A percentile compares a stretch with the other conserved stretches of the same genome.
Evolutionary conservation across 495 filamentous ascomycete species (phyloP).

Genomic region (Pseudevernia furfuracea): DNA sequence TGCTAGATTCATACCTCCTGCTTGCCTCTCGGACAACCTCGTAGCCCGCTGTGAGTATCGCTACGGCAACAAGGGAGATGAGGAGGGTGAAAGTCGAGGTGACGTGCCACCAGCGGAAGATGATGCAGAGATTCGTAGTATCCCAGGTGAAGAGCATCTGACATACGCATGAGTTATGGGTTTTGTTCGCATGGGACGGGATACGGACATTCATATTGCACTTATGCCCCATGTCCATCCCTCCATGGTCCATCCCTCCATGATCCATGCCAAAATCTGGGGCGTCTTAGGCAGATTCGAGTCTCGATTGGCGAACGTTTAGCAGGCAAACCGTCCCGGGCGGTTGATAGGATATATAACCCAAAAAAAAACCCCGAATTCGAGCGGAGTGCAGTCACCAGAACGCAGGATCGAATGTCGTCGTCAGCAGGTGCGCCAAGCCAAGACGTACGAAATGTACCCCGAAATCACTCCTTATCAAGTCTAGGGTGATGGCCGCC

Average conservation of each 20-base stretch:
- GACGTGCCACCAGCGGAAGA: slow-evolving; percentile 89
- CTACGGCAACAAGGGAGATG: slow-evolving; percentile 72
- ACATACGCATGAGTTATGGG: background rate
- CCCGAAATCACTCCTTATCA: no score
- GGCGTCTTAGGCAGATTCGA: no score
- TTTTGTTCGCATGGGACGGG: background rate
- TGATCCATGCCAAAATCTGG: no score
- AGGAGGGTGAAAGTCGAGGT: slow-evolving; percentile 61
- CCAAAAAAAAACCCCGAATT: no score
- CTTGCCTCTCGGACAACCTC: slow-evolving; percentile 73
- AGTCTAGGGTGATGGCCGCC: no score
- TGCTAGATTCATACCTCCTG: slow-evolving; percentile 64
- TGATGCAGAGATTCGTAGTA: slow-evolving; percentile 83
- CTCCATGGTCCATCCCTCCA: slow-evolving; percentile 47
- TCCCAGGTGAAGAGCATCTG: slow-evolving; percentile 98
- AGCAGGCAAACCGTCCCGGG: background rate
- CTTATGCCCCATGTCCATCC: slow-evolving; percentile 48
- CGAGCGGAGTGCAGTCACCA: no score
- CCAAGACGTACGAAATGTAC: no score
- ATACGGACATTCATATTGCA: slow-evolving; percentile 79
- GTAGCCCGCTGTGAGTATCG: slow-evolving; percentile 79
- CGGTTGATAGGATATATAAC: no score
- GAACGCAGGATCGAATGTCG: no score
- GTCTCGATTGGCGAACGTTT: background rate
- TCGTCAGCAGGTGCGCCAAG: no score